Evolutionary conservation across 2,329 filamentous ascomycete genomes (phyloP), one percentile per base, ranked within the genome.

Genomic region (Colletotrichum sp.): DNA sequence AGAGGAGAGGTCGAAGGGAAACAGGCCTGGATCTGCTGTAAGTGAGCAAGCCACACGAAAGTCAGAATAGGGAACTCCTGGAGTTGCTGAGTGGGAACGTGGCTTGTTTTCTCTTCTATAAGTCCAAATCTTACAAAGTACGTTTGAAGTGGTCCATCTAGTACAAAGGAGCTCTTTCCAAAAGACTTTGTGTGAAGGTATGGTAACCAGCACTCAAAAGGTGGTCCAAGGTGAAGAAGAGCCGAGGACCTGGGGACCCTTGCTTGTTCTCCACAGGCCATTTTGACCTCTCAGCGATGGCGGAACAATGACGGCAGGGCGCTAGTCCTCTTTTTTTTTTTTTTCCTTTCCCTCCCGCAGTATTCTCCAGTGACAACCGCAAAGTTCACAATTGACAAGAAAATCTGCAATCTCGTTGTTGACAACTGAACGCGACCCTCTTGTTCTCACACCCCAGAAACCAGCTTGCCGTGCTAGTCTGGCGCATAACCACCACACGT

Each of bases 261-360:
- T 70, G 55, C 27, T 15, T 39, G 22, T 36, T 66, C 73, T 16
- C 74, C 74, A 76, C 74, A 64, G 36, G 18, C 58, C 8, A 22
- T 55, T 32, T 69, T 36, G 34, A 65, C 74, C 73, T 75, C 70
- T 75, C 70, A 74, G 70, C 32, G 58, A 74, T 22, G 25, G 27
- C 70, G 70, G 70, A 76, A 69, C 64, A 64, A 60, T 68, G 64
- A 72, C 43, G 32, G 56, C 32, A 52, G 52, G 30, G 48, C 55
- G 9, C 48, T 58, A 72, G 18, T 16, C 62, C 66, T 28, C 65
- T 67, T 65, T 69, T 76, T 69, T 71, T 70, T 68, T 65, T 43
- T 32, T 34, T n/a, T 18, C 34, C 48, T n/a, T 58, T 36, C 10
- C 43, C 55, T 72, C 30, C 70, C 16, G 16, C 48, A 69, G 39